These are phyloP conservation scores for Gloeostereum incarnatum DNA, from an alignment of 768 basidiomycete species.

Conservation along the genomic window DNA sequence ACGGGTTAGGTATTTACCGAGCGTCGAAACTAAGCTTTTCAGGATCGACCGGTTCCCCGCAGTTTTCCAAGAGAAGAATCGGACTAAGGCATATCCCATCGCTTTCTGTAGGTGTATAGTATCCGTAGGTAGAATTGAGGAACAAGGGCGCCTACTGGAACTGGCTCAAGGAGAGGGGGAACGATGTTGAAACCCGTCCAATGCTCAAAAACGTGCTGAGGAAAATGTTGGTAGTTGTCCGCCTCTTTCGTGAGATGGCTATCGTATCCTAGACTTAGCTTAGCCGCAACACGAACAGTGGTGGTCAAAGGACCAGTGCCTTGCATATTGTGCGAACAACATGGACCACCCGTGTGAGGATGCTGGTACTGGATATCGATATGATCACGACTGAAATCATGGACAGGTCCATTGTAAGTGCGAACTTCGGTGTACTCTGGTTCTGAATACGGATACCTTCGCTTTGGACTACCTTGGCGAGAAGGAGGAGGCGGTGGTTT, in stretches of 20 bases:
- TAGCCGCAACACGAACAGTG: constrained; percentile 15
- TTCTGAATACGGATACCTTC: too few relatives aligned
- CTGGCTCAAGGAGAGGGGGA: constrained; percentile 17
- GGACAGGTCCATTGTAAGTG: too few relatives aligned
- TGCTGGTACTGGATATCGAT: too few relatives aligned
- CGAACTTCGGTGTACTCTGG: too few relatives aligned
- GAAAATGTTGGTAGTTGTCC: constrained; percentile 21
- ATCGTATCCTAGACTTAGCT: constrained; percentile 18
- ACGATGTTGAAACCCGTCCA: constrained; percentile 24
- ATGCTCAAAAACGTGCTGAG: constrained; percentile 20
- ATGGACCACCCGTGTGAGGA: too few relatives aligned
- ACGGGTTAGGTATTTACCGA: background rate
- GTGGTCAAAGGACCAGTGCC: constrained; percentile 4
- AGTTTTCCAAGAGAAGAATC: constrained; percentile 10
- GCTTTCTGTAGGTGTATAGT: constrained; percentile 25
- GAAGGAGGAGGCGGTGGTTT: too few relatives aligned
- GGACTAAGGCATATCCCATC: constrained; percentile 10
- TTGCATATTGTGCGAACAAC: too few relatives aligned
- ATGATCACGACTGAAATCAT: too few relatives aligned
- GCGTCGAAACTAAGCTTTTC: constrained; percentile 4
- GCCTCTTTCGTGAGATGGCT: constrained; percentile 18
- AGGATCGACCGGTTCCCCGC: constrained; percentile 6
- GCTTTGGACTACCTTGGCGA: too few relatives aligned
- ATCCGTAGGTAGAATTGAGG: constrained; percentile 48
- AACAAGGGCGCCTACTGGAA: constrained; percentile 29